These are phyloP conservation scores for Hippophae gyantsensis DNA, from an alignment of 306 rosid genomes.

Conservation along the genomic window DNA sequence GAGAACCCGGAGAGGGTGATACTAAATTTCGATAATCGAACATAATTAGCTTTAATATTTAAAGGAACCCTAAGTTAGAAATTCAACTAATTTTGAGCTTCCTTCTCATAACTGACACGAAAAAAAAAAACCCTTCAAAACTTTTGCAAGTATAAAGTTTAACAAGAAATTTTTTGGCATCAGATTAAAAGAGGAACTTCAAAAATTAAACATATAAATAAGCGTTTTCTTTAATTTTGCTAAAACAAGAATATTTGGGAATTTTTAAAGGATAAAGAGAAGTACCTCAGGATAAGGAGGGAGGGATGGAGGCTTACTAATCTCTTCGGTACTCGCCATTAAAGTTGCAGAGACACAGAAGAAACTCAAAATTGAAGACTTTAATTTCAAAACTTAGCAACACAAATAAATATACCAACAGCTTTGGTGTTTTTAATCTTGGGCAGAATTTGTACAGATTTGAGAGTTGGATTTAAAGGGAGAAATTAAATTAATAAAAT, in stretches of 20 bases:
- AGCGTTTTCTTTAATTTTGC: not conserved
- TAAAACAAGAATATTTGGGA: not conserved
- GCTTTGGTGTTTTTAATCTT: conserved; percentile 21
- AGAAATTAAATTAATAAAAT: conserved; percentile 4
- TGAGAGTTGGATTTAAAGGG: conserved; percentile 40
- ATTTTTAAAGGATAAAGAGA: conserved; percentile 6
- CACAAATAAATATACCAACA: not conserved
- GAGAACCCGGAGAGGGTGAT: too few relatives aligned
- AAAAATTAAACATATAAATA: too few relatives aligned
- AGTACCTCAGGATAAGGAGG: conserved; percentile 79
- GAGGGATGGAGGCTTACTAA: conserved; percentile 45
- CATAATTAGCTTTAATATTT: not conserved
- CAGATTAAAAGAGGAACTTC: too few relatives aligned
- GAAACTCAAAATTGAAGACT: conserved; percentile 9
- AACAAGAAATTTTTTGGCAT: not conserved
- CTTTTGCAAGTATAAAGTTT: not conserved
- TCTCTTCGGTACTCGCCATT: conserved; percentile 51
- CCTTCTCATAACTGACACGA: not conserved
- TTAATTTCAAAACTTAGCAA: not conserved
- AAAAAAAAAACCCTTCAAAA: not conserved
- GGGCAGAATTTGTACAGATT: conserved; percentile 24
- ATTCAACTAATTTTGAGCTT: not conserved
- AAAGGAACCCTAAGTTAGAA: not conserved
- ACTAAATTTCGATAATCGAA: not conserved
- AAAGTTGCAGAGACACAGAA: conserved; percentile 14